These are phyloP conservation scores for Xylaria intraflava DNA, from an alignment of 495 filamentous ascomycete species.

Conservation along the genomic window DNA sequence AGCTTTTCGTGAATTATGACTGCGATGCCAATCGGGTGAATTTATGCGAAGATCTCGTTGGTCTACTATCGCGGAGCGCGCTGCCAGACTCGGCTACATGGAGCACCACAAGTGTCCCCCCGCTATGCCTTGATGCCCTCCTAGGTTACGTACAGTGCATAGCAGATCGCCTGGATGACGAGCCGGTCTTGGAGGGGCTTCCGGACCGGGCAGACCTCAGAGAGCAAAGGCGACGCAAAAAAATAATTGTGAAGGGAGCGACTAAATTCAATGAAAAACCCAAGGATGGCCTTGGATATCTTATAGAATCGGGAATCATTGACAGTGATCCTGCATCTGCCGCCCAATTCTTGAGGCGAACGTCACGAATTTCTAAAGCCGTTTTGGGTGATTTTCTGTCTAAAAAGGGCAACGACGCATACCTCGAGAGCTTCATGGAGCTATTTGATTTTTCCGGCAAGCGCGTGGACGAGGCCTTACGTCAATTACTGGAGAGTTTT, in stretches of 20 bases:
- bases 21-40: conserved; percentile 89
- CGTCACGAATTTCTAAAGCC: conserved; percentile 81
- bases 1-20: conserved; percentile 97
- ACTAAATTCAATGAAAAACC: conserved; percentile 93
- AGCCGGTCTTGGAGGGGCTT: conserved; percentile 56
- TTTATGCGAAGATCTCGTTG: conserved; percentile 91
- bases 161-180: conserved; percentile 73
- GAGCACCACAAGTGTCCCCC: conserved; percentile 98
- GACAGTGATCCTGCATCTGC: conserved; percentile 65
- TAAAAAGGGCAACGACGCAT: conserved; percentile 74
- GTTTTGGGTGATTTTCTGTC: conserved; percentile 87
- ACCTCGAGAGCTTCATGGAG: conserved; percentile 77
- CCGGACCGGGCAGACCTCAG: conserved; percentile 58
- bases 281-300: conserved; percentile 79
- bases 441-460: conserved; percentile 80
- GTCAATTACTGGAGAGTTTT: conserved; percentile 84
- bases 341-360: conserved; percentile 77
- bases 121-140: conserved; percentile 86
- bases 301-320: conserved; percentile 79
- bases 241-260: conserved; percentile 77
- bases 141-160: conserved; percentile 88
- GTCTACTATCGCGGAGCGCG: conserved; percentile 84
- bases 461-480: conserved; percentile 81
- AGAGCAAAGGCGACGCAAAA: conserved; percentile 71
- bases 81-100: conserved; percentile 97